These are phyloP conservation scores for Diaporthe capsici DNA, from an alignment of 2,329 filamentous ascomycete species.

Conservation along the genomic window DNA sequence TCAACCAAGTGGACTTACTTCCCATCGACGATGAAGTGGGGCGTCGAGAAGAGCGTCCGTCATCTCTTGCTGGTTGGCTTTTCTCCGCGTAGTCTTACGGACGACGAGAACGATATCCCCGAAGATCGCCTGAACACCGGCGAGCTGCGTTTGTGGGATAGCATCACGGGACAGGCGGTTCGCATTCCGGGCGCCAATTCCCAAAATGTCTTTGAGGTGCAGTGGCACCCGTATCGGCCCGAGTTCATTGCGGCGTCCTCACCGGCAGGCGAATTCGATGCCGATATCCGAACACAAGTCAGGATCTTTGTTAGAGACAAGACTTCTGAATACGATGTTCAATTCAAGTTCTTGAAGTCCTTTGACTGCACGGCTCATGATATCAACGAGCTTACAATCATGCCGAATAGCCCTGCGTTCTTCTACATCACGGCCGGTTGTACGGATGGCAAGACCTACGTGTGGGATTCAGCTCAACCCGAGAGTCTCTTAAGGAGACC, in stretches of 20 bases:
- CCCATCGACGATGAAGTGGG: conserved; percentile 76
- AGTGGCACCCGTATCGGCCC: conserved; percentile 70
- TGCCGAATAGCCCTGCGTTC: conserved; percentile 65
- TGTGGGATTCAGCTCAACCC: conserved; percentile 69
- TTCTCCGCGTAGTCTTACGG: conserved; percentile 68
- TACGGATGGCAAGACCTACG: conserved; percentile 73
- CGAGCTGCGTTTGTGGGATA: conserved; percentile 73
- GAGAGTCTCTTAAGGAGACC: conserved; percentile 62
- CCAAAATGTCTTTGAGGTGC: conserved; percentile 75
- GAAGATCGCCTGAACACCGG: conserved; percentile 70
- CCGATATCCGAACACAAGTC: conserved; percentile 67
- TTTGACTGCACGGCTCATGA: conserved; percentile 72
- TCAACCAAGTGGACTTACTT: conserved; percentile 72
- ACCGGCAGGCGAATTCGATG: conserved; percentile 60
- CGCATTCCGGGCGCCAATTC: conserved; percentile 65
- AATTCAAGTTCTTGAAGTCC: conserved; percentile 64
- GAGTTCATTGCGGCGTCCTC: conserved; percentile 72
- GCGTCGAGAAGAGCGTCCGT: conserved; percentile 57
- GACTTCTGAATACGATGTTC: conserved; percentile 48
- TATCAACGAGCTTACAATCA: conserved; percentile 73
- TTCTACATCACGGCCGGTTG: conserved; percentile 73
- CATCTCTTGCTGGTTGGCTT: conserved; percentile 74
- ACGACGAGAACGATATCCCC: conserved; percentile 71
- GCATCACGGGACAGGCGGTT: conserved; percentile 57
- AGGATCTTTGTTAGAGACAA: conserved; percentile 61